Base-by-base conservation (phyloP, 208 protist genomes). In the Leishmania arabica region DNA sequence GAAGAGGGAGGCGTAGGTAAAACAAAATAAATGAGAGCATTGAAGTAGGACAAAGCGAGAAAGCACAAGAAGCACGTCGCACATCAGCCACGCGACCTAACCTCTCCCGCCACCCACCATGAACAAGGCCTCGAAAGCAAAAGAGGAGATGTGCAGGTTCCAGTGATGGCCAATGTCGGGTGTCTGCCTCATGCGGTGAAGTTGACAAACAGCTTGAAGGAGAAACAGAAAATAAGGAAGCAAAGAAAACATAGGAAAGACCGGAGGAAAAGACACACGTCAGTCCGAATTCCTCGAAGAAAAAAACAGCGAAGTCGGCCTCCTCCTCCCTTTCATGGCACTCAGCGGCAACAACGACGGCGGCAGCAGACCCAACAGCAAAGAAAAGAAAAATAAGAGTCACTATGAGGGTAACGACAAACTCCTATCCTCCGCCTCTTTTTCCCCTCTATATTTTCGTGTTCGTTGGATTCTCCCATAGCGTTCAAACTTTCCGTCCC, bases 301-400 rank as follows among this genome's bases (percentile, higher is more conserved):
- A 80, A 71, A 70, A 54, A 47, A 37, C 42, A 51, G 60, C 54
- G 11, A 80, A 53, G 24, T 73, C 31, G 45, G 69, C 27, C 69
- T 53, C 45, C 34, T 47, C 17, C 47, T 2, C 69, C 45, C n/a
- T 21, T 45, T 31, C 21, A 19, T 34, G 45, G 27, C 19, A 34
- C 24, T 31, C 66, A 27, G 24, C 24, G 69, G 45, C 45, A 54
- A 1, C 69, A 54, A 37, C 64, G 11, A 75, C 11, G 3, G 11
- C 19, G 13, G 53, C 65, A 66, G 54, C 21, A 72, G 19, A 27
- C 68, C 68, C 49, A 77, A 75, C 72, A 80, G 6, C 17, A 78
- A 66, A 77, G 64, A 62, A 69, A 56, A 70, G 37, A 54, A 2
- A 77, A 40, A 54, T 56, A 87, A 54, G 75, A 31, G 34, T 27